Evolutionary conservation across 2,329 filamentous ascomycete species (phyloP).

Genomic region (Arthrobotrys pseudoclavata): DNA sequence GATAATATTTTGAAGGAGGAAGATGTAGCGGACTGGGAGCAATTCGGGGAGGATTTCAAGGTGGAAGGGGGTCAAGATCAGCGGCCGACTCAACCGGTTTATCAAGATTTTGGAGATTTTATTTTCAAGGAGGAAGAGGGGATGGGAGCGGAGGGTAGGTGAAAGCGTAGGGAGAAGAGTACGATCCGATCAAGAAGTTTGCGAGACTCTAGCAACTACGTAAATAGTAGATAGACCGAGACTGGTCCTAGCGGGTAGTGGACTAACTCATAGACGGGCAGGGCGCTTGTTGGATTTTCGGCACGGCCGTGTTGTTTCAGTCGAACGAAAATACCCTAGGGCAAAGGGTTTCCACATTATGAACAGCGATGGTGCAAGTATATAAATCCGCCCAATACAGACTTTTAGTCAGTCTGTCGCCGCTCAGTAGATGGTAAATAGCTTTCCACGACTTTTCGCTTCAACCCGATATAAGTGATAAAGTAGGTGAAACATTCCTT

Average conservation of each 20-base stretch:
- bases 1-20: background rate
- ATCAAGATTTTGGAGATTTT: background rate
- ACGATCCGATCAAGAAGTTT: too few species aligned
- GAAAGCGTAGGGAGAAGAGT: too few species aligned
- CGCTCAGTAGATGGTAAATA: constrained; percentile 14
- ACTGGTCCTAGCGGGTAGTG: background rate
- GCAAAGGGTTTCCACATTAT: too few species aligned
- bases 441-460: constrained; percentile 14
- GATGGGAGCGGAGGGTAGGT: background rate
- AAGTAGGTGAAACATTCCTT: constrained; percentile 25
- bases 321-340: background rate
- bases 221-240: too few species aligned
- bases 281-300: background rate
- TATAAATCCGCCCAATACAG: background rate
- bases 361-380: background rate
- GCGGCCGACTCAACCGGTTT: background rate
- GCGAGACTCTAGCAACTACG: too few species aligned
- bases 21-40: background rate
- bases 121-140: background rate
- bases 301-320: background rate
- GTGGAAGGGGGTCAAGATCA: background rate
- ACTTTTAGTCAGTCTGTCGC: background rate
- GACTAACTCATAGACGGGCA: background rate
- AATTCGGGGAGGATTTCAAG: background rate
- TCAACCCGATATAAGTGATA: constrained; percentile 12